phyloP scores from a whole-genome alignment of 345 rosid species.

The Eucalyptus curtisii region DNA sequence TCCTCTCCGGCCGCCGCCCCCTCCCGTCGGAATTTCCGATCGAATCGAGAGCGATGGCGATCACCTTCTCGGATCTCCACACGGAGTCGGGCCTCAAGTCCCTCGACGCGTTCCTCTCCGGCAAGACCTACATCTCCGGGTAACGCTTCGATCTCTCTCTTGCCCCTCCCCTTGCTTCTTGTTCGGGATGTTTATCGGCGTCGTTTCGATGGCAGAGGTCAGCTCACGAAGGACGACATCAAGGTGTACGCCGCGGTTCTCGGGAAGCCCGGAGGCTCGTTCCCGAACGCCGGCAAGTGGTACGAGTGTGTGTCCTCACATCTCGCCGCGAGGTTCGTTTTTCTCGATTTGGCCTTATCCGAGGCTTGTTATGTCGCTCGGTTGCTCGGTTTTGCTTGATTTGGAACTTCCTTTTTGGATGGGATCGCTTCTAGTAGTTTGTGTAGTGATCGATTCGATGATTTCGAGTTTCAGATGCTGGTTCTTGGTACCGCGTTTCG shows the following conservation, averaged over 20 bases:
- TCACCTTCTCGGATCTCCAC: conserved; percentile 79
- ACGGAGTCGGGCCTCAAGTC: conserved; percentile 73
- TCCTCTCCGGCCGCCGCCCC: neutral
- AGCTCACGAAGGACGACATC: conserved; percentile 55
- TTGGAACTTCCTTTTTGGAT: neutral
- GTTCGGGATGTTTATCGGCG: neutral
- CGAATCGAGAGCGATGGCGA: conserved; percentile 33
- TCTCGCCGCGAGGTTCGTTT: conserved; percentile 51
- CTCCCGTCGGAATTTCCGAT: neutral
- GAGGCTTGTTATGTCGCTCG: neutral
- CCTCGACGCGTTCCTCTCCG: conserved; percentile 59
- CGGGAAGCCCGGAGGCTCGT: conserved; percentile 45
- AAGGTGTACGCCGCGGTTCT: conserved; percentile 73
- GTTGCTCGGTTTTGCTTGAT: neutral
- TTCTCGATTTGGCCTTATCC: neutral
- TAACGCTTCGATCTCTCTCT: neutral
- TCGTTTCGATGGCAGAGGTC: conserved; percentile 15
- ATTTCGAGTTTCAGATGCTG: neutral
- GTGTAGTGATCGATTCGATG: neutral
- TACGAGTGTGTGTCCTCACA: conserved; percentile 48
- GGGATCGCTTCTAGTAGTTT: neutral
- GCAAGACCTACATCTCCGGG: conserved; percentile 78
- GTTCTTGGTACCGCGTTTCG: neutral
- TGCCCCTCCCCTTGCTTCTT: neutral
- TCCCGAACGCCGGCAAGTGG: conserved; percentile 79